These are phyloP conservation scores for Geranium rotundifolium DNA, from an alignment of 345 rosid species.

Conservation along the genomic window DNA sequence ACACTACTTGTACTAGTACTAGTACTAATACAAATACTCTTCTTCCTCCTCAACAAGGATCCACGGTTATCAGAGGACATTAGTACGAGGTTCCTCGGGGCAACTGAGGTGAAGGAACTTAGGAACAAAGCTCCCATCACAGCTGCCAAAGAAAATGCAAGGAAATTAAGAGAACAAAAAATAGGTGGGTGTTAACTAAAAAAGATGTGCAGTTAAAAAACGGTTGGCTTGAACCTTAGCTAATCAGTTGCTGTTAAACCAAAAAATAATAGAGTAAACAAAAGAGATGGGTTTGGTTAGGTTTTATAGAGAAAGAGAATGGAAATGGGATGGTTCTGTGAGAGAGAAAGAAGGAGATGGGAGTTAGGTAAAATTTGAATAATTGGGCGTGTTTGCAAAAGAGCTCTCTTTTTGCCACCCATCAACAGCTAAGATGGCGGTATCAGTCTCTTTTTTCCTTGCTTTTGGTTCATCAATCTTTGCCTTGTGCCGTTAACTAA, in stretches of 20 bases:
- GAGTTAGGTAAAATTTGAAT: conserved; percentile 21
- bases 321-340: conserved; percentile 7
- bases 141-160: conserved; percentile 19
- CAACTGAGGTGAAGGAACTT: conserved; percentile 27
- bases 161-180: conserved; percentile 17
- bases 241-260: conserved; percentile 19
- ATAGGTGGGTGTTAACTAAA: conserved; percentile 6
- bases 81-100: conserved; percentile 20
- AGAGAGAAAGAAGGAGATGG: conserved; percentile 14
- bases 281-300: conserved; percentile 34
- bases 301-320: conserved; percentile 32
- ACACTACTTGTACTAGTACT: conserved; percentile 1
- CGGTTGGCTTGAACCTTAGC: conserved; percentile 32
- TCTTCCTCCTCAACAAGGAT: conserved; percentile 23
- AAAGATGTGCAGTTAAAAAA: conserved; percentile 29
- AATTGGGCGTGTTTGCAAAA: not conserved
- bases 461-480: not conserved
- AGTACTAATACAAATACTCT: not conserved
- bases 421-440: conserved; percentile 22
- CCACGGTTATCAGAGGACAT: conserved; percentile 13
- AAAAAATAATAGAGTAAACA: conserved; percentile 8
- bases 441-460: conserved; percentile 17
- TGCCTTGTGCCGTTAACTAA: conserved; percentile 2
- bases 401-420: conserved; percentile 36
- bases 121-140: conserved; percentile 71